phyloP scores from a whole-genome alignment of 2,329 filamentous ascomycete species.

The Diaporthe nobilis region DNA sequence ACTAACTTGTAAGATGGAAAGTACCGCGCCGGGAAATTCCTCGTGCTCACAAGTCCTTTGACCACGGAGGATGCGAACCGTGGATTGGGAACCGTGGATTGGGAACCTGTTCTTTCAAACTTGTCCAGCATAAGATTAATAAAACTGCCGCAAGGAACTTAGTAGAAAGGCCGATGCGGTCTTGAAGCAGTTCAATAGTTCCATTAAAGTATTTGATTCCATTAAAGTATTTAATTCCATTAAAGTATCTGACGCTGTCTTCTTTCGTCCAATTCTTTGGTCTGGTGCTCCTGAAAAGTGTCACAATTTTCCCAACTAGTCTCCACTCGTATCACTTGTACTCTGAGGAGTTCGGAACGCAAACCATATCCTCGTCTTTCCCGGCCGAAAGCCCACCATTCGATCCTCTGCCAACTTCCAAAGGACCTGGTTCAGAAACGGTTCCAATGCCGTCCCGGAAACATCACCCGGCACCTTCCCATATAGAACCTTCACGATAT shows the following conservation, averaged over 20 bases:
- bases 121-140: too few relatives aligned
- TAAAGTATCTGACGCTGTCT: not conserved
- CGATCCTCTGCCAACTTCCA: not conserved
- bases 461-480: not conserved
- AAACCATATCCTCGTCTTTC: conserved; percentile 1
- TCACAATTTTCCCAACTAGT: not conserved
- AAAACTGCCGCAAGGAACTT: too few relatives aligned
- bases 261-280: not conserved
- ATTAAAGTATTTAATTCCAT: too few relatives aligned
- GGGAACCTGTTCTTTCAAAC: too few relatives aligned
- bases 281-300: not conserved
- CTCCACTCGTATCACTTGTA: not conserved
- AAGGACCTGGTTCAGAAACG: not conserved
- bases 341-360: not conserved
- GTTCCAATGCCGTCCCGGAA: not conserved
- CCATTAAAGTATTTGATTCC: too few relatives aligned
- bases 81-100: too few relatives aligned
- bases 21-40: too few relatives aligned
- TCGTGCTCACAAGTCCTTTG: too few relatives aligned
- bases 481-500: not conserved
- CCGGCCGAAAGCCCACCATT: conserved; percentile 4
- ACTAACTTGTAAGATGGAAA: too few relatives aligned
- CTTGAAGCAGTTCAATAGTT: too few relatives aligned
- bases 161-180: too few relatives aligned
- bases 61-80: too few relatives aligned